Base-by-base conservation (phyloP, 345 rosid genomes). In the Eucalyptus microcorys region DNA sequence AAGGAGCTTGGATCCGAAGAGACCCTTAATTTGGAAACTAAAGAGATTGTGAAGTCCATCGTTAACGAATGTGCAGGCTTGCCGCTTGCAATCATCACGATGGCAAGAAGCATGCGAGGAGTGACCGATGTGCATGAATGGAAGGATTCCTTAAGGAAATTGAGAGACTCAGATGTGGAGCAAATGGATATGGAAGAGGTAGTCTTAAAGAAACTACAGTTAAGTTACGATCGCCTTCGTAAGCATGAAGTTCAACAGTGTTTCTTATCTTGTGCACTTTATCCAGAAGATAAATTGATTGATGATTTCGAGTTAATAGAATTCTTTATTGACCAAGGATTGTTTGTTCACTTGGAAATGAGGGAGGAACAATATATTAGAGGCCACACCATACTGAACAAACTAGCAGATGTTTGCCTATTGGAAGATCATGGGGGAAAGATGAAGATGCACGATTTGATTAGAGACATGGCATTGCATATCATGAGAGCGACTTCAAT, bases 391-490 rank as follows among this genome's bases (percentile, higher is more conserved):
- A 52, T 52, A 17, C 8, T 52, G 4, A 3, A 52, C 8, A 52
- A 52, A 52, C 9, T 52, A 2, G 55, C 0, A 17, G 3, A 52
- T 52, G 55, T 7, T 17, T 52, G 22, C 55, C 9, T 52, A 52
- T 52, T 52, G 22, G 22, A 52, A 52, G 22, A 1, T 52, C 11
- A 13, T 53, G 3, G 2, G 15, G 2, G 19, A 13, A 7, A 27
- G 14, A 40, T 89, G 87, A 91, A 49, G 49, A 91, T 92, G 93
- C 91, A 90, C 68, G 90, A 81, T 32, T 10, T 92, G 52, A 59
- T 91, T 15, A 90, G 92, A 86, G 92, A 89, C 22, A 87, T 93
- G 92, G 91, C 94, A 34, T 15, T 91, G 34, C 83, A 37, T 21
- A 55, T 90, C 13, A 89, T 87, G n/a, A 53, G 85, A 3, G 49